Evolutionary conservation across 1,284 basidiomycete species (phyloP).

Genomic region (Cystobasidiaceae sp.): DNA sequence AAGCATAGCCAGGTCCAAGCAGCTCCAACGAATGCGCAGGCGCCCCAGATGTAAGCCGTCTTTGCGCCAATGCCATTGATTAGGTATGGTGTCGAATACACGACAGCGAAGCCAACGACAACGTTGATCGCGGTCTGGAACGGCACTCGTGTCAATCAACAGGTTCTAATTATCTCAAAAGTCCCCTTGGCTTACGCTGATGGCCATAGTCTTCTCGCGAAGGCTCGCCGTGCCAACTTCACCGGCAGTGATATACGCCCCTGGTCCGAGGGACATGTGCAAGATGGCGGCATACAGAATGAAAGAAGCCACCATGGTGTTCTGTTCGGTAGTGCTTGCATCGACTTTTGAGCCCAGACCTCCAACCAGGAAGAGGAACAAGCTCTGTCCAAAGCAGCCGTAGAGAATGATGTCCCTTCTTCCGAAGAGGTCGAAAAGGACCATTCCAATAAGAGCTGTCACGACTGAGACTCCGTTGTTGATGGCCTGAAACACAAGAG

Average conservation of each 20-base stretch:
- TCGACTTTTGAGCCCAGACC: neutral
- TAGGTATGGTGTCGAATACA: neutral
- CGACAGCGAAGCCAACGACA: neutral
- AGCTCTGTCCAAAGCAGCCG: neutral
- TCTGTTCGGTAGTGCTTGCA: neutral
- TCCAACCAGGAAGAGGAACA: neutral
- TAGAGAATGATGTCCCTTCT: neutral
- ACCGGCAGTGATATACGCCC: neutral
- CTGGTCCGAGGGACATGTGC: neutral
- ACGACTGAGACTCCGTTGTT: neutral
- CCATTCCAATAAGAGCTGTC: neutral
- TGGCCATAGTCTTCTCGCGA: neutral
- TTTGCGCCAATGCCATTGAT: too few species aligned
- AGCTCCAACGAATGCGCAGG: too few species aligned
- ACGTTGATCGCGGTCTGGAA: neutral
- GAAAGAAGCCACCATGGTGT: neutral
- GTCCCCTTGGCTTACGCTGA: too few species aligned
- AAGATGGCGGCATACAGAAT: neutral
- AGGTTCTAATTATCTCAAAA: too few species aligned
- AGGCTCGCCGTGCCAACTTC: neutral
- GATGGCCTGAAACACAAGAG: too few species aligned
- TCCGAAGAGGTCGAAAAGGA: neutral
- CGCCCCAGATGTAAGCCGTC: too few species aligned
- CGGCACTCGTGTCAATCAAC: too few species aligned
- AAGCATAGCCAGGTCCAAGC: too few species aligned